phyloP scores from a whole-genome alignment of 495 filamentous ascomycete species.

The Tetracladium setigerum region DNA sequence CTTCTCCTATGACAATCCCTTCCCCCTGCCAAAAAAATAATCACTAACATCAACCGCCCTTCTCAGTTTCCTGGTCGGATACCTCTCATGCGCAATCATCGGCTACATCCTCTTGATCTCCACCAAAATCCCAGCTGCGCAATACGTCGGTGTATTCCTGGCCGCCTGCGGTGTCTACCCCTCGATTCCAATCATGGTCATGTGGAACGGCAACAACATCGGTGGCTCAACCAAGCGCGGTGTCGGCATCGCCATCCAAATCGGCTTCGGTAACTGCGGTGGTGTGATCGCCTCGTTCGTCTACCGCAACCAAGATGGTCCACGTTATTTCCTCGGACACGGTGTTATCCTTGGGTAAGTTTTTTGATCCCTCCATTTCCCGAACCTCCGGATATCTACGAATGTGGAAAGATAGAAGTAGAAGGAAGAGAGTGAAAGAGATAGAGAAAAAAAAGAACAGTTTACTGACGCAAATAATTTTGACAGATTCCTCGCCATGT shows the following conservation, averaged over 20 bases:
- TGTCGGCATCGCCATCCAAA: conserved; percentile 74
- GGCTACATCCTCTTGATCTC: conserved; percentile 61
- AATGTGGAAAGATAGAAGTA: too few species aligned
- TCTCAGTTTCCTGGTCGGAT: conserved; percentile 44
- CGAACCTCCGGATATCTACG: too few species aligned
- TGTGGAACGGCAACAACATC: conserved; percentile 79
- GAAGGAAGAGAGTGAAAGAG: too few species aligned
- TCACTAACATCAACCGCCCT: conserved; percentile 2
- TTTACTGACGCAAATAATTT: too few species aligned
- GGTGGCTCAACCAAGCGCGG: conserved; percentile 70
- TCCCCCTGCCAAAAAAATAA: too few species aligned
- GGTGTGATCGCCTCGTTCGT: conserved; percentile 61
- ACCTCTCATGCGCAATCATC: conserved; percentile 38
- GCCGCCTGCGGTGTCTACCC: conserved; percentile 68
- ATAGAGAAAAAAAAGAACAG: too few species aligned
- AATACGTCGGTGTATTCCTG: conserved; percentile 68
- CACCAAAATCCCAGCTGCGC: conserved; percentile 47
- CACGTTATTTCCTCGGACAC: conserved; percentile 39
- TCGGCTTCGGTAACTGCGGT: conserved; percentile 69
- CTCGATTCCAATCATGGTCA: conserved; percentile 61
- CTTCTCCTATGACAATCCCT: too few species aligned
- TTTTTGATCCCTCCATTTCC: too few species aligned
- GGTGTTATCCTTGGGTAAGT: conserved; percentile 10
- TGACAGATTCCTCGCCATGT: conserved; percentile 25
- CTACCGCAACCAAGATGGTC: conserved; percentile 49